A percentile compares a stretch with the other conserved stretches of the same genome.
Conservation (phyloP, 192 early-diverging fungal genomes). For the Coemansia sp. region DNA sequence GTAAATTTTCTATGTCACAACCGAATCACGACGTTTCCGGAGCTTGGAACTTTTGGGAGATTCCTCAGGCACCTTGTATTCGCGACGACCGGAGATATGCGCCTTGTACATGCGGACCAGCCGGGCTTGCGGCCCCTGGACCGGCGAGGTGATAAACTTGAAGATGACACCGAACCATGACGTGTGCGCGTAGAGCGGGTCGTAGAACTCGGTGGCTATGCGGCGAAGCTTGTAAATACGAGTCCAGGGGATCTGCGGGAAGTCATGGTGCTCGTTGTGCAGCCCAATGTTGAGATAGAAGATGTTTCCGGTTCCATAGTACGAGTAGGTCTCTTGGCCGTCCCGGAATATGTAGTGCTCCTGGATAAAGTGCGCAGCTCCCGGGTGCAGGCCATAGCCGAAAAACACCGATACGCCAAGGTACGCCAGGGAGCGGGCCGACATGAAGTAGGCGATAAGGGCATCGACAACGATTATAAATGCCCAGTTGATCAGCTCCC, state of each 20-base stretch:
- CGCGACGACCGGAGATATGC: constrained; percentile 67
- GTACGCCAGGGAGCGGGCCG: constrained; percentile 63
- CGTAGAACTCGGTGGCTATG: constrained; percentile 88
- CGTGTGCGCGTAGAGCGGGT: constrained; percentile 74
- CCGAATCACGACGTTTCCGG: constrained; percentile 10
- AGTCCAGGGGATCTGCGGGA: constrained; percentile 83
- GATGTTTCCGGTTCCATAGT: constrained; percentile 88
- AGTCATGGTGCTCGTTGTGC: constrained; percentile 99
- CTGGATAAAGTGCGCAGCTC: constrained; percentile 94
- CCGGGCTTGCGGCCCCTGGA: constrained; percentile 79
- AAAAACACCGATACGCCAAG: constrained; percentile 70
- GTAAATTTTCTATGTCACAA: background rate
- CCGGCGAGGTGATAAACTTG: constrained; percentile 72
- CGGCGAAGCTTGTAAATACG: constrained; percentile 73
- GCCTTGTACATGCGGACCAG: constrained; percentile 69
- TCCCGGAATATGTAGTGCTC: constrained; percentile 95
- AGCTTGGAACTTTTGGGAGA: background rate
- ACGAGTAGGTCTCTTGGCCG: constrained; percentile 95
- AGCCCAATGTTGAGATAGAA: constrained; percentile 94
- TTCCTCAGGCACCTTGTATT: constrained; percentile 39
- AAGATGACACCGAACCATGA: constrained; percentile 84
- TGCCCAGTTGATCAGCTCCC: constrained; percentile 77
- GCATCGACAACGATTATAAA: constrained; percentile 61
- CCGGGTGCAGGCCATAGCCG: constrained; percentile 87
- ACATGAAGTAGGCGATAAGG: constrained; percentile 57